A percentile compares a stretch with the other conserved stretches of the same genome.
These are phyloP conservation scores for Cytidiella melzeri DNA, from an alignment of 768 basidiomycete species.

Conservation along the genomic window DNA sequence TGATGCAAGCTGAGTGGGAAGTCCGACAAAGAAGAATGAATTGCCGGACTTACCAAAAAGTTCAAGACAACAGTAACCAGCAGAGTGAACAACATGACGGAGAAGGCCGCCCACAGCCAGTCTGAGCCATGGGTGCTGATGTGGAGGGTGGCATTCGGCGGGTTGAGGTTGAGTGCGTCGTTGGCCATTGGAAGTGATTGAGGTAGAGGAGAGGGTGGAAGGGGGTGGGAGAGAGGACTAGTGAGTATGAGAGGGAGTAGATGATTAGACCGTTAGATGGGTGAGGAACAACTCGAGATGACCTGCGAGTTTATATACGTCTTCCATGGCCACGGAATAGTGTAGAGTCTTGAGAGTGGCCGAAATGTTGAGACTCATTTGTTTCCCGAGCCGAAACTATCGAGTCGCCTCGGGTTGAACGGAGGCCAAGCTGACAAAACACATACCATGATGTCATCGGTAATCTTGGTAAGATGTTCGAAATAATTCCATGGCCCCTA, in stretches of 20 bases:
- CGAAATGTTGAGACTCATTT: too few species aligned
- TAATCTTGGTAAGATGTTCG: too few species aligned
- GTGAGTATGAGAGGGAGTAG: not conserved
- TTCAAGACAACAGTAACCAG: slow-evolving; percentile 32
- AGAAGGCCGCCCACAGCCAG: slow-evolving; percentile 51
- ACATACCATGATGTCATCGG: too few species aligned
- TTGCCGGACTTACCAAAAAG: slow-evolving; percentile 28
- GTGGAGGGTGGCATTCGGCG: slow-evolving; percentile 29
- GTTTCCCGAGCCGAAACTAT: too few species aligned
- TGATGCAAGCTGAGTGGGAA: not conserved
- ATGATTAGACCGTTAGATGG: not conserved
- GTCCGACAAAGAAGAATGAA: not conserved
- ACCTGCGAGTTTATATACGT: too few species aligned
- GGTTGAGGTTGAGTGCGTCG: slow-evolving; percentile 28
- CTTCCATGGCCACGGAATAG: too few species aligned
- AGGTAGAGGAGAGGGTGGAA: not conserved
- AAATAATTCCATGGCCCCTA: too few species aligned
- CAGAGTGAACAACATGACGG: slow-evolving; percentile 41
- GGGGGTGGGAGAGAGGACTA: not conserved
- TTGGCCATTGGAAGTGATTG: slow-evolving; percentile 19
- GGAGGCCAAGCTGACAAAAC: too few species aligned
- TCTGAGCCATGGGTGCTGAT: slow-evolving; percentile 40
- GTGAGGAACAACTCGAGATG: too few species aligned
- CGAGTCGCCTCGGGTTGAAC: too few species aligned
- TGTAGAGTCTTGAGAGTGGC: too few species aligned